Evolutionary conservation across 129 eudicot genomes (phyloP), one percentile per base, ranked within the genome.

Genomic region (Centella asiatica): DNA sequence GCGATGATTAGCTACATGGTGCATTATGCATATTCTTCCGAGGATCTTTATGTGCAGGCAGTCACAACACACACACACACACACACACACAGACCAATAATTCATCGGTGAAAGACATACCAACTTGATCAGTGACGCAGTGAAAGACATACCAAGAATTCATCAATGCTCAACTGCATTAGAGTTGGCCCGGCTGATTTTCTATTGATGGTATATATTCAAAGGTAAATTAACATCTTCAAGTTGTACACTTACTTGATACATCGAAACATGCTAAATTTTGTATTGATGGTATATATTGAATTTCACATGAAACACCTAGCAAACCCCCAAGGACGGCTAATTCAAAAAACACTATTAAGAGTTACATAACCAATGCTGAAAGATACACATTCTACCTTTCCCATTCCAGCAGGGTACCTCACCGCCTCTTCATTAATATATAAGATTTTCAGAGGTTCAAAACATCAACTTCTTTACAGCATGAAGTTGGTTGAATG

Each of bases 111-210:
- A n/a, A n/a, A n/a, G n/a, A n/a, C n/a, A n/a, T n/a, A n/a, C n/a
- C n/a, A 74, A 81, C 37, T 85, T 51, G 12, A 48, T 68, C 23
- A 80, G 85, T 56, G 85, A 77, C 66, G 70, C 65, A 26, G 94
- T 70, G 74, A 88, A 58, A 75, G 77, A 19, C 72, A 26, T 57
- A 75, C 70, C 73, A 69, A 69, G 77, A 55, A 45, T 50, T 60
- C 80, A 40, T 74, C 89, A 20, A 23, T 20, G 54, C 14, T 37
- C 4, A 74, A 71, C 44, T n/a, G n/a, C n/a, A n/a, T n/a, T n/a
- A n/a, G n/a, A n/a, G n/a, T n/a, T n/a, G n/a, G n/a, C n/a, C n/a
- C n/a, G n/a, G n/a, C n/a, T n/a, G n/a, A n/a, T n/a, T n/a, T n/a
- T n/a, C n/a, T n/a, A n/a, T n/a, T n/a, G n/a, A n/a, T n/a, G n/a